Conservation (phyloP, 2,329 filamentous ascomycete species). For the Neofusicoccum sp. region DNA sequence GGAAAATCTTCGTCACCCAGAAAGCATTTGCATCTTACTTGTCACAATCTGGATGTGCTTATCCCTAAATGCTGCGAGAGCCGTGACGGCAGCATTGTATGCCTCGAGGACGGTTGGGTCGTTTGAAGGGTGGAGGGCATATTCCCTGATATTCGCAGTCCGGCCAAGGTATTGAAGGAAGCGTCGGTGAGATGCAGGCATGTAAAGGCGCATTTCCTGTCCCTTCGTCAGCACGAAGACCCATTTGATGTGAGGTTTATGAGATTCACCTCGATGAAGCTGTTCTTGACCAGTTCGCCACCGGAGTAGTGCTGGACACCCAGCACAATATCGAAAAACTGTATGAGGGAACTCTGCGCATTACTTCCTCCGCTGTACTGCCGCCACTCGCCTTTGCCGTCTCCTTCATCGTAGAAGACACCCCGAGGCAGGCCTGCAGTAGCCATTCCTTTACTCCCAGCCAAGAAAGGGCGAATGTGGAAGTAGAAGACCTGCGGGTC, state of each 20-base stretch:
- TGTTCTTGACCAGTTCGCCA: constrained; percentile 30
- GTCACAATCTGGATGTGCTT: constrained; percentile 55
- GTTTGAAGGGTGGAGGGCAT: constrained; percentile 37
- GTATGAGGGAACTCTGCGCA: constrained; percentile 54
- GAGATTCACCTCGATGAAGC: not conserved
- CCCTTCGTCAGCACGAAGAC: constrained; percentile 19
- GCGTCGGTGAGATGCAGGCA: constrained; percentile 53
- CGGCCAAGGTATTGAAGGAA: constrained; percentile 49
- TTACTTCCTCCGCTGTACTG: constrained; percentile 56
- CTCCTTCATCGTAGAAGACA: constrained; percentile 53
- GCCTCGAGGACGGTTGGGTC: constrained; percentile 39
- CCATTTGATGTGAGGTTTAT: not conserved
- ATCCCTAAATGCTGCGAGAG: constrained; percentile 49
- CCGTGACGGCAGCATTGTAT: constrained; percentile 48
- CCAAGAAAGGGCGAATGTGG: constrained; percentile 51
- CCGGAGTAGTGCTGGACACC: constrained; percentile 48
- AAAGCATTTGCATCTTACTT: not conserved
- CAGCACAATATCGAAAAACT: constrained; percentile 54
- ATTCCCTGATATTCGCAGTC: constrained; percentile 47
- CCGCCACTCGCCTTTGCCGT: constrained; percentile 49
- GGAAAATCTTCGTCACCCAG: too few relatives aligned
- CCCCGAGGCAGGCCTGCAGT: constrained; percentile 50
- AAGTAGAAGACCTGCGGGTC: constrained; percentile 52
- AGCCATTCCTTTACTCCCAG: constrained; percentile 55
- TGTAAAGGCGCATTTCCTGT: constrained; percentile 54